Conservation (phyloP, 192 early-diverging fungal genomes). For the Coemansia sp. region DNA sequence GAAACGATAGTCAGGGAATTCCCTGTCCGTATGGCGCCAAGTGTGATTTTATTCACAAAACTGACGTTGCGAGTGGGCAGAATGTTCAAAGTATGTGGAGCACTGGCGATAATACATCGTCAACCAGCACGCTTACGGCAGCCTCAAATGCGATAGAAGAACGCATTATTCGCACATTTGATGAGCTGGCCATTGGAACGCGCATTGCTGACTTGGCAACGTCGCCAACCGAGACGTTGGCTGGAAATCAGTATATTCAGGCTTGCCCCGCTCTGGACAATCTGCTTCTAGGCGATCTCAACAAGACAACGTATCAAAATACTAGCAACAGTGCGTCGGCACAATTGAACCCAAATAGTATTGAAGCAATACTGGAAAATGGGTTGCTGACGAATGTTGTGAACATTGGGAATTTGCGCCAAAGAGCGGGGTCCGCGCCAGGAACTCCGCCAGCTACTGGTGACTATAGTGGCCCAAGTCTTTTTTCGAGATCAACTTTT, state of each 20-base stretch:
- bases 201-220: too few relatives aligned
- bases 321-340: too few relatives aligned
- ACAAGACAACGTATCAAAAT: too few relatives aligned
- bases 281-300: too few relatives aligned
- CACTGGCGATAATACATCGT: background rate
- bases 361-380: too few relatives aligned
- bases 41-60: slow-evolving; percentile 44
- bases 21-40: slow-evolving; percentile 34
- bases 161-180: background rate
- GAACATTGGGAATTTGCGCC: too few relatives aligned
- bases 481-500: background rate
- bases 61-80: background rate
- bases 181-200: too few relatives aligned
- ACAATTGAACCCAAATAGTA: too few relatives aligned
- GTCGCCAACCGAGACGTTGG: too few relatives aligned
- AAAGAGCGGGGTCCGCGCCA: background rate
- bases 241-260: too few relatives aligned
- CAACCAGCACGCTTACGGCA: background rate
- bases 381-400: too few relatives aligned
- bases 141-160: background rate
- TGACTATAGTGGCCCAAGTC: background rate
- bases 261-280: too few relatives aligned
- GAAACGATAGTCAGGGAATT: slow-evolving; percentile 16
- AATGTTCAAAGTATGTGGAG: background rate
- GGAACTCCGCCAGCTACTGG: background rate